Evolutionary conservation across 2,329 filamentous ascomycete species (phyloP), one percentile per base, ranked within the genome.

Genomic region (Mariannaea elegans): DNA sequence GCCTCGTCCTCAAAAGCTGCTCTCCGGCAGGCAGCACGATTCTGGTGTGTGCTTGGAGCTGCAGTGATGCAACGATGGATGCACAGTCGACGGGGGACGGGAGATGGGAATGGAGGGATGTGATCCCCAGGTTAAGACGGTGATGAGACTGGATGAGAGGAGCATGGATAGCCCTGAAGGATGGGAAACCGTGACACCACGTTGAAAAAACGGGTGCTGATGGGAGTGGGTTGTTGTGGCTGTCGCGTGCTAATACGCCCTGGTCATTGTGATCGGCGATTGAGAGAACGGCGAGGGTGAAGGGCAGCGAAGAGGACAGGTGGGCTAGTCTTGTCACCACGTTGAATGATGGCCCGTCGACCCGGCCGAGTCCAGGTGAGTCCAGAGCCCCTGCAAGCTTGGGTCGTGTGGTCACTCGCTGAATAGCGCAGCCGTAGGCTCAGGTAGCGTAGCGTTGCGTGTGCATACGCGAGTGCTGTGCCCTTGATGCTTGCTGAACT

Each of bases 161-260:
- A 41, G 49, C 48, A 32, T 52, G 44, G 49, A 48, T 49, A 29
- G 31, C 29, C 56, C 56, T 44, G 29, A 45, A 39, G 27, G 54
- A 16, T 39, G 36, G 21, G 42, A 32, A 32, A 39, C 32, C 46
- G 54, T 58, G 56, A 53, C 56, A 58, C 56, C 56, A 53, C 55
- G 48, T 34, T 39, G 55, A 16, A 53, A 13, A 27, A 10, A 29
- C 14, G 31, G 16, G 31, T 27, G 31, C 16, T 47, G 23, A 19
- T 32, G 32, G 24, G 32, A 18, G 39, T 29, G 50, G 19, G 51
- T 23, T 47, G 51, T 23, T 47, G 51, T 21, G 18, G 31, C 39
- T 41, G 41, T 39, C 51, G 51, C 44, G 42, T 47, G 51, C 41
- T 29, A 44, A 54, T 36, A 46, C 50, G 41, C 31, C 6, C 7